These are phyloP conservation scores for Fusarium virguliforme DNA, from an alignment of 2,329 filamentous ascomycete species.

Conservation along the genomic window DNA sequence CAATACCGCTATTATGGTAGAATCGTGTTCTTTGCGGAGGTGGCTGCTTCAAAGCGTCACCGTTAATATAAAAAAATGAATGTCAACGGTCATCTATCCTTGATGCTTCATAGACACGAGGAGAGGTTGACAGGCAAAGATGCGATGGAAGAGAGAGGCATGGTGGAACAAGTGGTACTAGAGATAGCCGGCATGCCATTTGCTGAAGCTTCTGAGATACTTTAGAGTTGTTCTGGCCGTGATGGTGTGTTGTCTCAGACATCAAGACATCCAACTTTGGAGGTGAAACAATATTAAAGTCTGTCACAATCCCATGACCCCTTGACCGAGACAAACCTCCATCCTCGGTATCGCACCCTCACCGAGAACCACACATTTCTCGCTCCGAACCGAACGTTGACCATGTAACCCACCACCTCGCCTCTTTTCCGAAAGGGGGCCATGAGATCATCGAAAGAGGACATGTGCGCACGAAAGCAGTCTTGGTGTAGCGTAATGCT, in stretches of 20 bases:
- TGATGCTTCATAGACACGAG: no score
- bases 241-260: not conserved
- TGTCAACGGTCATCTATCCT: no score
- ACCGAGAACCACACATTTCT: not conserved
- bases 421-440: conserved; percentile 9
- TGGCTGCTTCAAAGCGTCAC: no score
- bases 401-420: conserved; percentile 10
- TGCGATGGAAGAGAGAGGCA: no score
- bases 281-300: conserved; percentile 4
- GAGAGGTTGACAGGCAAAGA: no score
- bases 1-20: no score
- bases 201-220: not conserved
- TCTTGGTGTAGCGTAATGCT: not conserved
- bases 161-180: no score
- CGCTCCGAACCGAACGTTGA: conserved; percentile 1
- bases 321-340: conserved; percentile 12
- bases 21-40: no score
- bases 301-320: not conserved
- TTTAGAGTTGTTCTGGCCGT: not conserved
- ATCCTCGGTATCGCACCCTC: not conserved
- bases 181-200: not conserved
- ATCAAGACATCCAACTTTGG: not conserved
- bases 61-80: no score
- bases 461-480: conserved; percentile 9
- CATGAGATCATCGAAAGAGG: conserved; percentile 14